phyloP scores from a whole-genome alignment of 148 eudicot species.

The Camellia granthamiana region DNA sequence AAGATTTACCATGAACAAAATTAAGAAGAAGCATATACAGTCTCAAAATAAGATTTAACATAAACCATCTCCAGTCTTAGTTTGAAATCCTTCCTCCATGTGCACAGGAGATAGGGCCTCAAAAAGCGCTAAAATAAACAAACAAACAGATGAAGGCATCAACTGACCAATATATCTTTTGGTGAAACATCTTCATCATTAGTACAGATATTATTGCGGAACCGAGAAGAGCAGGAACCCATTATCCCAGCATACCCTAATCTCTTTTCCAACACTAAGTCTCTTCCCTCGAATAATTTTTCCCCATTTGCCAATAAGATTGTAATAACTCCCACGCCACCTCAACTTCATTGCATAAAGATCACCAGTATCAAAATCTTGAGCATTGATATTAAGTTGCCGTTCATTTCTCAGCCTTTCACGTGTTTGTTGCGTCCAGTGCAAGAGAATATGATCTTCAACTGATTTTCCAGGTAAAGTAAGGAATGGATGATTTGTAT shows the following conservation, averaged over 20 bases:
- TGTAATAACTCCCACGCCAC: slow-evolving; percentile 38
- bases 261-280: slow-evolving; percentile 30
- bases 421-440: slow-evolving; percentile 29
- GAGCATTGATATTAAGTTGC: slow-evolving; percentile 32
- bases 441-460: slow-evolving; percentile 32
- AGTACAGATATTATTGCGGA: slow-evolving; percentile 16
- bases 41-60: background rate
- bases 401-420: slow-evolving; percentile 32
- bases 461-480: slow-evolving; percentile 40
- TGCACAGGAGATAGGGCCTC: background rate
- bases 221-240: slow-evolving; percentile 30
- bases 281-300: slow-evolving; percentile 30
- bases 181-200: slow-evolving; percentile 1
- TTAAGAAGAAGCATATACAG: background rate
- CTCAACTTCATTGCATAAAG: slow-evolving; percentile 35
- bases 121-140: background rate
- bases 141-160: background rate
- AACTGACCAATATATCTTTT: background rate
- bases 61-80: background rate
- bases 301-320: slow-evolving; percentile 37
- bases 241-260: slow-evolving; percentile 37
- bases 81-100: slow-evolving; percentile 1
- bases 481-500: slow-evolving; percentile 39
- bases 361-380: slow-evolving; percentile 34
- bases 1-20: too few relatives aligned